Evolutionary conservation across 768 basidiomycete species (phyloP).

Genomic region (Lactarius hatsudake): DNA sequence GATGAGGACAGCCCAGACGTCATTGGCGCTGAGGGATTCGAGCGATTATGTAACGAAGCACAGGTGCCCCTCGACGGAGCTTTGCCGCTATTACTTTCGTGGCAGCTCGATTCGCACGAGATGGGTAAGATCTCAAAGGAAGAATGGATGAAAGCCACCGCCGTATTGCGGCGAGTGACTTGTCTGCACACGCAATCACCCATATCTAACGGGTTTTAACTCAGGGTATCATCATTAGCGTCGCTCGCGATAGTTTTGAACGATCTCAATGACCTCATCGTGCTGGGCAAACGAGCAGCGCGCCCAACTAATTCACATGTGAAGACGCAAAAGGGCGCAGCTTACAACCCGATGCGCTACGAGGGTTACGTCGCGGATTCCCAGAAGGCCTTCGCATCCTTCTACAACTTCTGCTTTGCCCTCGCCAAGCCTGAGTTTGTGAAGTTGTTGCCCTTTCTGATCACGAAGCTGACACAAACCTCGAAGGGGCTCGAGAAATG

Average conservation of each 20-base stretch:
- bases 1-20: conserved; percentile 48
- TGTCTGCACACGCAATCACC: conserved; percentile 1
- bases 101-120: conserved; percentile 68
- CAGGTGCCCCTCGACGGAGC: conserved; percentile 72
- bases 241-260: conserved; percentile 48
- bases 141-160: conserved; percentile 66
- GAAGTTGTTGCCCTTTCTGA: neutral
- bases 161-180: conserved; percentile 42
- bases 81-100: conserved; percentile 67
- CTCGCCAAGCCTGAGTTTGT: conserved; percentile 73
- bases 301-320: conserved; percentile 23
- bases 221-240: conserved; percentile 50
- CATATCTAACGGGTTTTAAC: conserved; percentile 8
- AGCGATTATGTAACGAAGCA: conserved; percentile 65
- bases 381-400: conserved; percentile 53
- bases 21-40: conserved; percentile 74
- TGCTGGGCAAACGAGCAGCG: conserved; percentile 43
- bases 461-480: neutral
- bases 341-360: conserved; percentile 57
- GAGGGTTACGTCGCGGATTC: conserved; percentile 47
- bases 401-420: conserved; percentile 70
- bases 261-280: conserved; percentile 64
- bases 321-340: conserved; percentile 43
- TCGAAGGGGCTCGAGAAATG: conserved; percentile 63
- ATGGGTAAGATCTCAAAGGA: conserved; percentile 68